Evolutionary conservation across 31 red algal genomes (phyloP).

Genomic region (Endocladia muricata): DNA sequence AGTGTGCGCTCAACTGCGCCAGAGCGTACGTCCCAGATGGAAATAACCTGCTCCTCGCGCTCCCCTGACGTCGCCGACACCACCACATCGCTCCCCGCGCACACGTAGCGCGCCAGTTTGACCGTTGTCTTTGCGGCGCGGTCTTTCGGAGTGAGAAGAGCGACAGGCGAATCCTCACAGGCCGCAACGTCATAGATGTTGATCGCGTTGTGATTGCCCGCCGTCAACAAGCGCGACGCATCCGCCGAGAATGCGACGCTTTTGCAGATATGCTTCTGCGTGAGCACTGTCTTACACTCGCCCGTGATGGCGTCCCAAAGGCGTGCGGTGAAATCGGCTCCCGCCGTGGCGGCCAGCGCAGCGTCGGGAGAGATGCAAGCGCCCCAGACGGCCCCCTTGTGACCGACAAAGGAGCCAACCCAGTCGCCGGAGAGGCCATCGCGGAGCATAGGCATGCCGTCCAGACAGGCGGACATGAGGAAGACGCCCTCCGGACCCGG

Average conservation of each 20-base stretch:
- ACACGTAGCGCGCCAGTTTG: slow-evolving; percentile 75
- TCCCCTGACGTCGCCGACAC: slow-evolving; percentile 71
- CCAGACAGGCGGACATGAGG: slow-evolving; percentile 89
- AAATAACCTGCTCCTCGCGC: slow-evolving; percentile 67
- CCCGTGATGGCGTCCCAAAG: slow-evolving; percentile 89
- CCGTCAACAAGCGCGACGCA: slow-evolving; percentile 58
- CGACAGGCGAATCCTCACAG: slow-evolving; percentile 54
- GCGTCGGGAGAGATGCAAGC: slow-evolving; percentile 83
- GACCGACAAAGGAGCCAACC: slow-evolving; percentile 92
- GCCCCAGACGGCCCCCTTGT: slow-evolving; percentile 93
- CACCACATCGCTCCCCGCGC: slow-evolving; percentile 47
- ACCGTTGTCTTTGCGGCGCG: slow-evolving; percentile 40
- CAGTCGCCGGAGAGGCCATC: slow-evolving; percentile 87
- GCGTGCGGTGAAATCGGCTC: slow-evolving; percentile 82
- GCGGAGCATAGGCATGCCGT: slow-evolving; percentile 91
- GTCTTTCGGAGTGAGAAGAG: slow-evolving; percentile 34
- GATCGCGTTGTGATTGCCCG: slow-evolving; percentile 72
- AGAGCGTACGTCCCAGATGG: slow-evolving; percentile 82
- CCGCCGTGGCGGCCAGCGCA: slow-evolving; percentile 83
- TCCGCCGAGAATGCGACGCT: slow-evolving; percentile 79
- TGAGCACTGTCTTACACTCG: slow-evolving; percentile 56
- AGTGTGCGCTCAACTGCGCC: slow-evolving; percentile 65
- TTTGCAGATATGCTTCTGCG: slow-evolving; percentile 87
- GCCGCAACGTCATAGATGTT: slow-evolving; percentile 78
- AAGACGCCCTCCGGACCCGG: slow-evolving; percentile 81